A percentile compares a stretch with the other conserved stretches of the same genome.
phyloP scores from a whole-genome alignment of 768 basidiomycete species.

The Ramaria sp. region DNA sequence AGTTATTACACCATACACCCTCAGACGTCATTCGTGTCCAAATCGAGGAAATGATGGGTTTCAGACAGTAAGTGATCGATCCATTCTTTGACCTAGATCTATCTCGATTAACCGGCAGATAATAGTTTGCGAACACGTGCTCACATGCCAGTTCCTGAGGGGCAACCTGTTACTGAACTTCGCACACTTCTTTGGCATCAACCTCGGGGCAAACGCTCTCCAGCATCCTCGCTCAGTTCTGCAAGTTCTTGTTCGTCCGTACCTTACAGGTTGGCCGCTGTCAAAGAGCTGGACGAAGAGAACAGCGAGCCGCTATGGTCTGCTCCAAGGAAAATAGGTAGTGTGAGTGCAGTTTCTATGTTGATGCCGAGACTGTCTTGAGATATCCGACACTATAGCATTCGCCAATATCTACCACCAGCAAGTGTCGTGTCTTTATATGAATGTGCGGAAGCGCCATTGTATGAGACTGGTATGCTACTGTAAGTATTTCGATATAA shows the following conservation, averaged over 20 bases:
- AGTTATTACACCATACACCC: not conserved
- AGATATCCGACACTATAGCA: too few species aligned
- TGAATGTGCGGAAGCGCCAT: too few species aligned
- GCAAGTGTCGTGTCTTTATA: too few species aligned
- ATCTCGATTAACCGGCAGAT: not conserved
- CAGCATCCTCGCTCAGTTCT: conserved; percentile 5
- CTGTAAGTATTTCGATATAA: too few species aligned
- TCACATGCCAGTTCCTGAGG: not conserved
- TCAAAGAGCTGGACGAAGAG: conserved; percentile 1
- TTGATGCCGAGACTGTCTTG: too few species aligned
- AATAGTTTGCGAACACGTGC: not conserved
- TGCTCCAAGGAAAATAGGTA: not conserved
- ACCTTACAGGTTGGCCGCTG: not conserved
- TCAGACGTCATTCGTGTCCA: not conserved
- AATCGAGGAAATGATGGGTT: conserved; percentile 10
- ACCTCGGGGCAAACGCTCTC: not conserved
- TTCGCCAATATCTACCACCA: too few species aligned
- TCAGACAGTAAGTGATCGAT: conserved; percentile 1
- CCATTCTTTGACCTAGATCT: not conserved
- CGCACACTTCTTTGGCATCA: not conserved
- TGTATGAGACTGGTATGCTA: too few species aligned
- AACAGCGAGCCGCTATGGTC: not conserved
- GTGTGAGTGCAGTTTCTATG: not conserved
- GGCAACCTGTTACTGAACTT: not conserved
- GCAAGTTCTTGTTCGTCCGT: conserved; percentile 1